A percentile compares a stretch with the other conserved stretches of the same genome.
Evolutionary conservation across 176 grass and related monocot species (phyloP).

Genomic region (Thinopyrum elongatum): DNA sequence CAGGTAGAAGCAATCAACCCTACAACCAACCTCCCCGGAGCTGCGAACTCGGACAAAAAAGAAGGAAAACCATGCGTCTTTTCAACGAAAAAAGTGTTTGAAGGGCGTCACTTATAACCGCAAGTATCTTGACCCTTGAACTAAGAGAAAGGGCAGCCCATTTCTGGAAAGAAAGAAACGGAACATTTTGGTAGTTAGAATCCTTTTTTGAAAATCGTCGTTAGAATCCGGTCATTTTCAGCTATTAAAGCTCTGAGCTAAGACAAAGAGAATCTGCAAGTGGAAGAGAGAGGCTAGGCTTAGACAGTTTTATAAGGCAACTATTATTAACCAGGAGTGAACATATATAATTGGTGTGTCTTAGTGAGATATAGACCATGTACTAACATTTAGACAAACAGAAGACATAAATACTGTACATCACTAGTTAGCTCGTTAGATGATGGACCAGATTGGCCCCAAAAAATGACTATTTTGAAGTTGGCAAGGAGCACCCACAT

Average conservation of each 20-base stretch:
- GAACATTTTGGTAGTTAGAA: conserved; percentile 9
- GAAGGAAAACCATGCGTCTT: background rate
- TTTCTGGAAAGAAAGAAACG: background rate
- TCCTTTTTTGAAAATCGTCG: background rate
- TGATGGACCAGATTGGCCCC: background rate
- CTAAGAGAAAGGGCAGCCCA: conserved; percentile 2
- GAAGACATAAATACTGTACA: background rate
- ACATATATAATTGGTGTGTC: background rate
- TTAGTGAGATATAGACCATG: background rate
- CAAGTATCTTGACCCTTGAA: background rate
- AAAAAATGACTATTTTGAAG: background rate
- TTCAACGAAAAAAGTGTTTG: background rate
- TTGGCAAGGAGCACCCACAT: background rate
- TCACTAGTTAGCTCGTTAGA: background rate
- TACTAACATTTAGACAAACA: background rate
- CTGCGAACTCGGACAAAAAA: background rate
- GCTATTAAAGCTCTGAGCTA: conserved; percentile 10
- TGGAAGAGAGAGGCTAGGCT: too few relatives aligned
- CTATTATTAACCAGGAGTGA: background rate
- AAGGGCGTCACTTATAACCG: background rate
- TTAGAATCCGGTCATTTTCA: background rate
- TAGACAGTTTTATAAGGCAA: too few relatives aligned
- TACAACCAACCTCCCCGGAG: too few relatives aligned
- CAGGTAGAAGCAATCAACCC: too few relatives aligned
- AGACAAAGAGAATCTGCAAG: background rate